A percentile compares a stretch with the other conserved stretches of the same genome.
Evolutionary conservation across 768 basidiomycete species (phyloP).

Genomic region (Xerocomus spinulosus): DNA sequence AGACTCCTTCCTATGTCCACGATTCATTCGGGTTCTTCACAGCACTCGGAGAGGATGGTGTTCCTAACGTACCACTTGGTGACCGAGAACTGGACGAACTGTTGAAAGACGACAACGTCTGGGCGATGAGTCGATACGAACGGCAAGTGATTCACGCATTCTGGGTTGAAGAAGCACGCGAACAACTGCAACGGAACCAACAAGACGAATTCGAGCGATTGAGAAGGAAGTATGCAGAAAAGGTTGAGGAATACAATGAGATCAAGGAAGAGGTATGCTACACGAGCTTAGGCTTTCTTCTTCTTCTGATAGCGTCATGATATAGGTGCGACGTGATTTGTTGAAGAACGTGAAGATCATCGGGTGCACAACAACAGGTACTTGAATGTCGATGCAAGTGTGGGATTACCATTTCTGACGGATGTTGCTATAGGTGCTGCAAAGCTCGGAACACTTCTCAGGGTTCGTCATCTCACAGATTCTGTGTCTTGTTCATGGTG

Average conservation of each 20-base stretch:
- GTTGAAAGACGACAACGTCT: conserved; percentile 37
- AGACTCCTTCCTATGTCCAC: conserved; percentile 17
- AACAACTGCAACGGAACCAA: conserved; percentile 25
- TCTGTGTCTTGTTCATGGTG: background rate
- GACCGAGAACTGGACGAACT: conserved; percentile 38
- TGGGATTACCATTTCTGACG: background rate
- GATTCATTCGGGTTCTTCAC: conserved; percentile 35
- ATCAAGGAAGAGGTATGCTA: conserved; percentile 51
- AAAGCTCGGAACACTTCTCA: conserved; percentile 54
- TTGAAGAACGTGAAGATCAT: conserved; percentile 55
- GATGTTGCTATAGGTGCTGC: conserved; percentile 50
- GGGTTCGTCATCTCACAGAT: conserved; percentile 33
- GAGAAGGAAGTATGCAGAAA: conserved; percentile 39
- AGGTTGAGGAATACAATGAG: conserved; percentile 33
- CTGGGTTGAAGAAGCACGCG: conserved; percentile 46
- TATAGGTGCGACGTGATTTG: conserved; percentile 52
- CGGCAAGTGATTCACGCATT: conserved; percentile 39
- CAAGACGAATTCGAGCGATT: conserved; percentile 41
- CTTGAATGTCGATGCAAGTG: no score
- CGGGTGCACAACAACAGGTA: conserved; percentile 76
- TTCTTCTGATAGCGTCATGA: background rate
- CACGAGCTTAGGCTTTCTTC: background rate
- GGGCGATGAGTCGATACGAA: conserved; percentile 52
- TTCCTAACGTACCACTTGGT: conserved; percentile 37
- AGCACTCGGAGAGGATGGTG: conserved; percentile 29